These are phyloP conservation scores for Heliosperma pusillum DNA, from an alignment of 148 eudicot species.

Conservation along the genomic window DNA sequence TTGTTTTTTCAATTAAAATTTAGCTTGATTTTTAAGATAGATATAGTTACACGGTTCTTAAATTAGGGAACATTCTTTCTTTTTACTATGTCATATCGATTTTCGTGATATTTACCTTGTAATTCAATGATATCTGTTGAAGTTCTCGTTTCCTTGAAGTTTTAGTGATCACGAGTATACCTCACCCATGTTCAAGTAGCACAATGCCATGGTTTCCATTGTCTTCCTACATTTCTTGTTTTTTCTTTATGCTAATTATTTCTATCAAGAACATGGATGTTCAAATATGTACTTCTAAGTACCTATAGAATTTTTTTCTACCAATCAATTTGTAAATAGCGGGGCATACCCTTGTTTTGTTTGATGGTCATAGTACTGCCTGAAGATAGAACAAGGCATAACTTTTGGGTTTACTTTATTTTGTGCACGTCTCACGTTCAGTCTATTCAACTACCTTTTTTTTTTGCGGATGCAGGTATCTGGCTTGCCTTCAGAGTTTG, in stretches of 20 bases:
- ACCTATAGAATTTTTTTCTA: background rate
- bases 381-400: background rate
- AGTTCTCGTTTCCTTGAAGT: background rate
- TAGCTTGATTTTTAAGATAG: no score
- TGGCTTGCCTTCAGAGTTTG: constrained; percentile 30
- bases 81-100: no score
- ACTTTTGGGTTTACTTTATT: background rate
- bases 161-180: no score
- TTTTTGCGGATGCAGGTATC: constrained; percentile 28
- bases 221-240: background rate
- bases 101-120: no score
- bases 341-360: background rate
- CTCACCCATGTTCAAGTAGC: no score
- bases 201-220: background rate
- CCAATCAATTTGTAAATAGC: background rate
- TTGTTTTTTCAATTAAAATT: no score
- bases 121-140: no score
- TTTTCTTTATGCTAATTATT: background rate
- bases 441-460: background rate
- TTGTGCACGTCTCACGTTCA: background rate
- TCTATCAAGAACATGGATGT: background rate
- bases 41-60: no score
- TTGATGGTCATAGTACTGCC: background rate
- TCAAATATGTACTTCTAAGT: background rate
- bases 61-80: no score